A percentile compares a stretch with the other conserved stretches of the same genome.
These are phyloP conservation scores for Coniochaeta sp. DNA, from an alignment of 2,329 filamentous ascomycete species.

Conservation along the genomic window DNA sequence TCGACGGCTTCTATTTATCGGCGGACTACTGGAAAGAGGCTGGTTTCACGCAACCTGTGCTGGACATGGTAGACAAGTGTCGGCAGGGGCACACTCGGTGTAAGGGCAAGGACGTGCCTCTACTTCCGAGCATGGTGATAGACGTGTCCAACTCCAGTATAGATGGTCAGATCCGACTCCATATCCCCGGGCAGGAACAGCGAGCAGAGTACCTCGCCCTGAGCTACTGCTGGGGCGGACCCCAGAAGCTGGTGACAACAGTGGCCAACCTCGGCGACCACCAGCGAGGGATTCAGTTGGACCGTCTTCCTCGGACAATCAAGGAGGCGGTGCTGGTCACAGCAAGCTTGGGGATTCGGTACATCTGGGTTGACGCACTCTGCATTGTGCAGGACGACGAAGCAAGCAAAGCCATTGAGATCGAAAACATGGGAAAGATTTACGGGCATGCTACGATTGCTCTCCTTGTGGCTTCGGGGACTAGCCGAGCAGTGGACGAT, in stretches of 20 bases:
- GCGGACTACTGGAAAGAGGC: neutral
- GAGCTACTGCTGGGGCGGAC: slow-evolving; percentile 1
- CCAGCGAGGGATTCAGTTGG: neutral
- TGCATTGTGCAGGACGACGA: slow-evolving; percentile 3
- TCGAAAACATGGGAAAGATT: neutral
- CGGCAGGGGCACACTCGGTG: neutral
- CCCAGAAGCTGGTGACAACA: neutral
- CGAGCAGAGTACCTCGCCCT: neutral
- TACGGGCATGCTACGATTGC: slow-evolving; percentile 1
- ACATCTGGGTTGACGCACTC: slow-evolving; percentile 1
- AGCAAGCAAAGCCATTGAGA: neutral
- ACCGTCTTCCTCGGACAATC: neutral
- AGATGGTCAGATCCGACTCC: neutral
- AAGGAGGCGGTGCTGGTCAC: neutral
- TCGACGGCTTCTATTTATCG: neutral
- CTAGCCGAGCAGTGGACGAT: neutral
- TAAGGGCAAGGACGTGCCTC: neutral
- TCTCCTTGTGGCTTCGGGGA: neutral
- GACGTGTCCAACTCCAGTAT: neutral
- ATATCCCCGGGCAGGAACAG: neutral
- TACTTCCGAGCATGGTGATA: neutral
- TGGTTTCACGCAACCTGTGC: neutral
- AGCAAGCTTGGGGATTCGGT: slow-evolving; percentile 1
- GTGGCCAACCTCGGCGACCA: neutral
- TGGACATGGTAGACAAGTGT: neutral